Base-by-base conservation (phyloP, 345 rosid species). In the Salix brachista region DNA sequence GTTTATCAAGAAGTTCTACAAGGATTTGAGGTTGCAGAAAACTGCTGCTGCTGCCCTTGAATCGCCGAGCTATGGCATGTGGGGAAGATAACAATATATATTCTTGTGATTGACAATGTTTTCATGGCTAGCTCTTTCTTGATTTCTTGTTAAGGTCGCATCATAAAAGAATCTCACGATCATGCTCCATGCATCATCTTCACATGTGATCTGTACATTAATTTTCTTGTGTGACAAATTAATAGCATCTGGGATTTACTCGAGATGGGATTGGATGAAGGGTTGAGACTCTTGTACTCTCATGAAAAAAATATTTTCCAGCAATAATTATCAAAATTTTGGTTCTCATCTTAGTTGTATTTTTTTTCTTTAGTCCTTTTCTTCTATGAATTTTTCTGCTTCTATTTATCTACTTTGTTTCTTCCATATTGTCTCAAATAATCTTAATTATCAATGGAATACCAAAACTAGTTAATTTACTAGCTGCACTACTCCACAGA, bases 1-100 rank as follows among this genome's bases (percentile, higher is more conserved):
- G 77, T 95, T 95, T 80, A 95, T 95, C 64, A 86, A 85, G 76
- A 91, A 86, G 76, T 93, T 93, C 65, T 87, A 95, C 42, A 90
- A 86, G 76, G 90, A 93, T 44, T 84, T 89, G 74, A 89, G 84
- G 85, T 77, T 56, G 76, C 93, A 95, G 82, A 88, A 86, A 42
- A 74, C 79, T 78, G 77, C 56, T 87, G 81, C 80, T 46, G 2
- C 72, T 11, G 81, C 84, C 7, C 34, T 81, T 18, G 84, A 90
- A 23, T 89, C 94, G 3, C 92, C 95, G 4, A 86, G 80, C 70
- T 85, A 85, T 66, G 79, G 74, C 68, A 69, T 79, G 46, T 83
- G 94, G 91, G 87, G 74, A 52, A 80, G 89, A 78, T 87, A 80
- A 87, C 52, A 41, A 12, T 36, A 32, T 2, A 10, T 34, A 4